Evolutionary conservation across 2,329 filamentous ascomycete species (phyloP), one percentile per base, ranked within the genome.

Genomic region (Mycogone perniciosa): DNA sequence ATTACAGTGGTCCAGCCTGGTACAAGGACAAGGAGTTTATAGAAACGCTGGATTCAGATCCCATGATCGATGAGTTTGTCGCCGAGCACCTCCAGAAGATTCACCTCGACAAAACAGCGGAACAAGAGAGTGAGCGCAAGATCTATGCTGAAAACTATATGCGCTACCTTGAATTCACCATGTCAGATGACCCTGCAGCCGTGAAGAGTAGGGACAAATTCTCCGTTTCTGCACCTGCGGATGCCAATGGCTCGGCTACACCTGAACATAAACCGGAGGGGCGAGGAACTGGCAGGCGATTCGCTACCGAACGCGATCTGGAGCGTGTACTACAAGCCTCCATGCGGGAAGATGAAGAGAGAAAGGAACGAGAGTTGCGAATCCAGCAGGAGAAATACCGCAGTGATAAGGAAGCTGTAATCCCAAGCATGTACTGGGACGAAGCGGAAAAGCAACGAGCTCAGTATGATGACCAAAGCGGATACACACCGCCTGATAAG

Each of bases 321-420:
- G 83, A 90, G 63, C 77, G 81, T 35, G 84, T 86, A 6, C 69
- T 91, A 44, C 81, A 87, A 62, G 83, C 87, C 58, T 90, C 86
- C 0, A 79, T 84, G 60, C 77, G 79, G 26, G 83, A 86, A 57
- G 85, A 88, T 53, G 83, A 85, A 55, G 86, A 89, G 60, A 76
- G 81, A 33, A 77, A 81, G 52, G 85, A 89, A 57, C 81, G 85
- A 44, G 84, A 87, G 56, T 68, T 76, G 42, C 73, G 79, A 47
- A 79, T 80, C 33, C 79, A 82, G 57, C 82, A 85, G 62, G 82
- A 86, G 48, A 84, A 85, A 61, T 84, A 84, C 52, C 84, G 87
- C 54, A 86, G 81, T 56, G 85, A 88, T 41, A 89, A 88, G 62
- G 88, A 92, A 64, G 88, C 88, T 0, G 75, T 78, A 4, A 81